Evolutionary conservation across 352 stramenopile genomes (phyloP).

Genomic region (Halophytophthora polymorphica): DNA sequence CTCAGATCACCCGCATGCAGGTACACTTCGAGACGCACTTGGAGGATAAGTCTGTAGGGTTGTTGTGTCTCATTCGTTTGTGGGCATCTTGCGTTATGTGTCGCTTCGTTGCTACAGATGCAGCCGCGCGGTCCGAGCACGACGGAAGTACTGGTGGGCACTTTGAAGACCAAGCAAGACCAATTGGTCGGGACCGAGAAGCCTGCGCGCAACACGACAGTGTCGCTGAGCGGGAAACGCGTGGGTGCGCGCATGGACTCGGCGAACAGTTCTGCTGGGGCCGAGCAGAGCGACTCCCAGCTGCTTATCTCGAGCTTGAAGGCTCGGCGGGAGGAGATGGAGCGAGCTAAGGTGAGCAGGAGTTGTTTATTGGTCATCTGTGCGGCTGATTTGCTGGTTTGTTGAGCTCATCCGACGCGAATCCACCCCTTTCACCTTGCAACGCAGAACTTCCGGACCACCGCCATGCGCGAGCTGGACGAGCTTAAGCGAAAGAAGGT

Average conservation of each 20-base stretch:
- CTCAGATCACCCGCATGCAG: conserved; percentile 82
- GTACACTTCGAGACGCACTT: conserved; percentile 15
- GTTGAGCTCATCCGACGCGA: neutral
- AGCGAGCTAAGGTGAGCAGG: conserved; percentile 66
- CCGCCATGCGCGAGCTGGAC: conserved; percentile 86
- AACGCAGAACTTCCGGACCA: conserved; percentile 74
- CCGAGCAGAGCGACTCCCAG: conserved; percentile 49
- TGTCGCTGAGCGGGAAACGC: conserved; percentile 32
- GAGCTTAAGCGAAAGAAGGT: conserved; percentile 82
- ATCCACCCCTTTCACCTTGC: neutral
- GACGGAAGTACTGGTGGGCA: conserved; percentile 75
- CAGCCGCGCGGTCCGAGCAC: conserved; percentile 75
- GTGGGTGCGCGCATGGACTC: conserved; percentile 7
- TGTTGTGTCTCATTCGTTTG: neutral
- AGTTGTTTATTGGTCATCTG: conserved; percentile 8
- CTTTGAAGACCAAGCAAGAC: conserved; percentile 77
- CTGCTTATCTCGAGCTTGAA: conserved; percentile 78
- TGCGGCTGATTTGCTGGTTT: neutral
- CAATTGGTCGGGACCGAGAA: conserved; percentile 56
- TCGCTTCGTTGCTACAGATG: conserved; percentile 34
- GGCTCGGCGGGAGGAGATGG: conserved; percentile 60
- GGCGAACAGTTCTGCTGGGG: conserved; percentile 15
- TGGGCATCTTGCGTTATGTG: neutral
- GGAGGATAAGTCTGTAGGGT: neutral
- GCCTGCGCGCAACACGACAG: conserved; percentile 60